Conservation (phyloP, 768 basidiomycete genomes). For the Cystofilobasidium macerans region DNA sequence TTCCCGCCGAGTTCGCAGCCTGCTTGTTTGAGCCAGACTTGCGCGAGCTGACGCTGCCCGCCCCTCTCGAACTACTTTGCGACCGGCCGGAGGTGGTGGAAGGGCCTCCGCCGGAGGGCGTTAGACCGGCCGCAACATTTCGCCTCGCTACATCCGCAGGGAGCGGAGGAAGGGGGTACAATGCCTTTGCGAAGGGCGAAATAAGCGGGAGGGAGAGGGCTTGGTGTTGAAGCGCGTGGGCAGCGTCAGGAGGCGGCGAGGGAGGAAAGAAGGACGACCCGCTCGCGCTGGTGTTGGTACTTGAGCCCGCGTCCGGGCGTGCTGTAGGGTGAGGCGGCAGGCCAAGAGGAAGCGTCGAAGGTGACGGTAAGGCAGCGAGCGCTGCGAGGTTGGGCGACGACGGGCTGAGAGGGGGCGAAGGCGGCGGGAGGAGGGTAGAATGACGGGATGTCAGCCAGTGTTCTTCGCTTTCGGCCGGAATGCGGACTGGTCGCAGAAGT, state of each 20-base stretch:
- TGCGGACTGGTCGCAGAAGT: background rate
- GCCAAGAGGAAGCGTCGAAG: background rate
- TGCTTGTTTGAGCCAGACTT: background rate
- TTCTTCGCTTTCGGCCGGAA: background rate
- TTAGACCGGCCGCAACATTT: too few species aligned
- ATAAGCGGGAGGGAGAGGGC: conserved; percentile 23
- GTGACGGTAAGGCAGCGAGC: background rate
- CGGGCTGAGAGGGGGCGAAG: background rate
- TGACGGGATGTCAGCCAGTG: background rate
- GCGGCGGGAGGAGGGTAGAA: background rate
- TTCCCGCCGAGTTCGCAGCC: background rate
- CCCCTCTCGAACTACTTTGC: background rate
- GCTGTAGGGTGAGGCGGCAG: background rate
- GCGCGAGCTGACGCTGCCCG: background rate
- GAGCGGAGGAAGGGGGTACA: conserved; percentile 28
- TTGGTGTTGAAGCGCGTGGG: background rate
- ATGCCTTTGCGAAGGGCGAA: conserved; percentile 25
- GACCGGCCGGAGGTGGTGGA: background rate
- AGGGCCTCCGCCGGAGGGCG: too few species aligned
- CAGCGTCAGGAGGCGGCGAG: background rate
- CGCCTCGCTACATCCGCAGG: conserved; percentile 17
- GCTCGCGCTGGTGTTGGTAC: background rate
- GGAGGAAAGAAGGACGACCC: background rate
- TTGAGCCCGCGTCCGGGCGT: conserved; percentile 1
- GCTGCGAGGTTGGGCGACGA: background rate